Conservation (phyloP, 257 asterid species). For the Solanum pennellii region DNA sequence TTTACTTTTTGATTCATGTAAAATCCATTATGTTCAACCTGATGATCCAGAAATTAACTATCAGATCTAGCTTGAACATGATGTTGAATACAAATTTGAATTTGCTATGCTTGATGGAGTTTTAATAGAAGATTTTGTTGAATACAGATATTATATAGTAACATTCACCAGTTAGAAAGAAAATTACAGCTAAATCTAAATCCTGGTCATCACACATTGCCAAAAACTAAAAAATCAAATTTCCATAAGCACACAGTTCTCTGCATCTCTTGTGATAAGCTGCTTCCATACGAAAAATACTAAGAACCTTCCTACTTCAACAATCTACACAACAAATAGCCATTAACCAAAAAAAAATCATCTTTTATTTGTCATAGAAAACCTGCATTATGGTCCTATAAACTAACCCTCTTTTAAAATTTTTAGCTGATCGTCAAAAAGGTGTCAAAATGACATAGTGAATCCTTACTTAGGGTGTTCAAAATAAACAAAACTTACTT, state of each 20-base stretch:
- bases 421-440: too few relatives aligned
- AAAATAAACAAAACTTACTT: too few relatives aligned
- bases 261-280: not conserved
- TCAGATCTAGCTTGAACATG: not conserved
- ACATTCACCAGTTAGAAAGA: not conserved
- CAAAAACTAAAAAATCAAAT: not conserved
- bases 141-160: not conserved
- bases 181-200: not conserved
- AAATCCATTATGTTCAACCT: not conserved
- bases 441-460: too few relatives aligned
- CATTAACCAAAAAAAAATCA: not conserved
- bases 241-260: not conserved
- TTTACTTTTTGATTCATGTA: not conserved
- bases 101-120: not conserved
- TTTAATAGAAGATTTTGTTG: not conserved
- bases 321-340: not conserved
- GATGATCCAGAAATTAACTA: not conserved
- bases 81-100: not conserved
- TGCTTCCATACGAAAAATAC: not conserved
- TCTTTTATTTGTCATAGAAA: conserved; percentile 32
- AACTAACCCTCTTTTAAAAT: conserved; percentile 18
- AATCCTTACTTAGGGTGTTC: too few relatives aligned
- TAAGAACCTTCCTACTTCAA: not conserved
- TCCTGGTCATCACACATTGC: not conserved
- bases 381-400: conserved; percentile 18